Conservation (phyloP, 2,329 filamentous ascomycete genomes). For the Cytospora leucostoma region DNA sequence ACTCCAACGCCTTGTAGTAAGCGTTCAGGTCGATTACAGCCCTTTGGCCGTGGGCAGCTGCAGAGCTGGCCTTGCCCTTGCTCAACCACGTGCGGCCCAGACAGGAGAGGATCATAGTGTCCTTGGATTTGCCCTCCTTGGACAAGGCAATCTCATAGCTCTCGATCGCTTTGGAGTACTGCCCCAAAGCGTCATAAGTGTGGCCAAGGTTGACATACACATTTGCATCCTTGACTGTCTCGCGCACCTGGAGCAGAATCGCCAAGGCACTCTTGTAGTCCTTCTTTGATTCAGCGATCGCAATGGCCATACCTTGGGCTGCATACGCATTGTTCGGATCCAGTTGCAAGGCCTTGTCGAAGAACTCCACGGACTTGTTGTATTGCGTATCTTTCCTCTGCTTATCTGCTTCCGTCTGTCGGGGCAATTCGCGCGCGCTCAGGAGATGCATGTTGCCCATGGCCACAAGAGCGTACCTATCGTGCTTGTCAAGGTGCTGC, state of each 20-base stretch:
- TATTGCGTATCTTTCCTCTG: conserved; percentile 88
- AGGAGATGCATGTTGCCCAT: conserved; percentile 94
- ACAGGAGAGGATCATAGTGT: conserved; percentile 79
- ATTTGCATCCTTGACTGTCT: conserved; percentile 84
- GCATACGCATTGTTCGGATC: conserved; percentile 95
- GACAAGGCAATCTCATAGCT: conserved; percentile 85
- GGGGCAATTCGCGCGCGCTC: conserved; percentile 90
- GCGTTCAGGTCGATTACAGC: conserved; percentile 50
- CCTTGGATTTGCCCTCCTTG: conserved; percentile 72
- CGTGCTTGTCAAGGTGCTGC: conserved; percentile 93
- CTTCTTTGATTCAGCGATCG: conserved; percentile 90
- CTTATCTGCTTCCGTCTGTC: conserved; percentile 85
- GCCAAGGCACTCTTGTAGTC: conserved; percentile 80
- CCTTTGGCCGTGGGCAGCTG: conserved; percentile 43
- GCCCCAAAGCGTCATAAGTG: conserved; percentile 85
- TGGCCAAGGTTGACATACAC: conserved; percentile 94
- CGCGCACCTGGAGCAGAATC: conserved; percentile 86
- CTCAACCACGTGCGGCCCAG: conserved; percentile 86
- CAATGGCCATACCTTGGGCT: conserved; percentile 93
- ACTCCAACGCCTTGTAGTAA: conserved; percentile 59
- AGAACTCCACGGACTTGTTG: conserved; percentile 93
- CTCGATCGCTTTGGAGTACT: conserved; percentile 90
- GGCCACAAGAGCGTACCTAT: conserved; percentile 91
- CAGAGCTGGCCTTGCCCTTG: conserved; percentile 60
- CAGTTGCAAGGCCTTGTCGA: conserved; percentile 94